These are phyloP conservation scores for Rhizopogon salebrosus DNA, from an alignment of 768 basidiomycete species.

Conservation along the genomic window DNA sequence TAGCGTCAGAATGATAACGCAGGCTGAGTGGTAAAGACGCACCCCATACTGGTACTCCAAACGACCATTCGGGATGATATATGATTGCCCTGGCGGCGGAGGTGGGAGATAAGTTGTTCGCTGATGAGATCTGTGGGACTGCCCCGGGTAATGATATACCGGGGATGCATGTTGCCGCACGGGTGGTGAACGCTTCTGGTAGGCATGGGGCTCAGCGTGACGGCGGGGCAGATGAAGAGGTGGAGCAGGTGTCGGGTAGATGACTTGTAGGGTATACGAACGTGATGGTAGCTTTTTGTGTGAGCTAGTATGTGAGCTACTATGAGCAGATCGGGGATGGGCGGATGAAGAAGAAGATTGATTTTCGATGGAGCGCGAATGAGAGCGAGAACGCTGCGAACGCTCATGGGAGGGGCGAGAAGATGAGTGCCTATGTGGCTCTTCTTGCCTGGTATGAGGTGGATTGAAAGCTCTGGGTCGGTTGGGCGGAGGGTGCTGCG, in stretches of 20 bases:
- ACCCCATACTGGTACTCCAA: conserved; percentile 26
- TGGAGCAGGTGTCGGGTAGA: conserved; percentile 10
- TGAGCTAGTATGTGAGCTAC: conserved; percentile 13
- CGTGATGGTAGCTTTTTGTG: conserved; percentile 11
- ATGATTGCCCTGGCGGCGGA: conserved; percentile 25
- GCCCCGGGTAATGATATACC: conserved; percentile 12
- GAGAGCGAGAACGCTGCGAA: conserved; percentile 19
- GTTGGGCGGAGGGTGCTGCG: conserved; percentile 2
- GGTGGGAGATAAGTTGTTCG: conserved; percentile 14
- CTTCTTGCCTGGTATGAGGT: conserved; percentile 8
- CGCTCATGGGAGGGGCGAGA: conserved; percentile 21
- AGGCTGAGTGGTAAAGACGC: conserved; percentile 11
- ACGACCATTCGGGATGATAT: conserved; percentile 8
- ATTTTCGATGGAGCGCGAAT: conserved; percentile 12
- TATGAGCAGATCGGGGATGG: conserved; percentile 10
- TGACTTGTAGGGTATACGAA: conserved; percentile 11
- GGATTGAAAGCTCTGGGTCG: conserved; percentile 1
- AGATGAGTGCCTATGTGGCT: conserved; percentile 13
- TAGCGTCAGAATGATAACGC: conserved; percentile 11
- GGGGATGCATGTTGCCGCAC: conserved; percentile 16
- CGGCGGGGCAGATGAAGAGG: conserved; percentile 3
- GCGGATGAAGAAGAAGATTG: conserved; percentile 1
- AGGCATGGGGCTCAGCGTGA: conserved; percentile 6
- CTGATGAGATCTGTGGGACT: conserved; percentile 11
- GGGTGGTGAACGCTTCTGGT: conserved; percentile 16